These are phyloP conservation scores for Ustilago loliicola DNA, from an alignment of 1,284 basidiomycete species.

Conservation along the genomic window DNA sequence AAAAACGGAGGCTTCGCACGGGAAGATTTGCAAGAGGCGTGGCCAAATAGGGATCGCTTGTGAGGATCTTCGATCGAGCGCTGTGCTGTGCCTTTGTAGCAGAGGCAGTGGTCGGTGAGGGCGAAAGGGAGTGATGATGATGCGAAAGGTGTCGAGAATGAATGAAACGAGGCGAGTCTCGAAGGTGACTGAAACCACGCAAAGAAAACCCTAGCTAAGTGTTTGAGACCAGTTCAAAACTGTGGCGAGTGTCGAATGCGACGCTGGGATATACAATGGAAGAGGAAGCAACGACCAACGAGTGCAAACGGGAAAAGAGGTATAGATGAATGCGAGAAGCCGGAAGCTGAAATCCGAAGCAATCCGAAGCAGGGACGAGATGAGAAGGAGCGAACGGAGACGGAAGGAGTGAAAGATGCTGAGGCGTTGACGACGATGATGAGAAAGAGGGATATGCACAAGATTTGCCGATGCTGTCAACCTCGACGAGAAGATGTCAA, in stretches of 20 bases:
- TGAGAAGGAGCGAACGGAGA: not conserved
- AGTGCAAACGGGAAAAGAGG: not conserved
- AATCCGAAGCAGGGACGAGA: not conserved
- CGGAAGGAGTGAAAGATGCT: not conserved
- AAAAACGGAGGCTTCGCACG: too few species aligned
- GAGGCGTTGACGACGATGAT: slow-evolving; percentile 1
- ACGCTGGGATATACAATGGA: not conserved
- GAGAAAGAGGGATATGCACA: slow-evolving; percentile 14
- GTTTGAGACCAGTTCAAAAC: slow-evolving; percentile 20
- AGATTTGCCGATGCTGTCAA: slow-evolving; percentile 11
- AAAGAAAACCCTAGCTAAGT: not conserved
- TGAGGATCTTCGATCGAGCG: not conserved
- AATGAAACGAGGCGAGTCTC: not conserved
- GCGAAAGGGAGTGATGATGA: not conserved
- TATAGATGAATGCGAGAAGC: slow-evolving; percentile 28
- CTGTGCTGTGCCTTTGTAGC: not conserved
- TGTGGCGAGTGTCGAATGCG: not conserved
- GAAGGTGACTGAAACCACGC: slow-evolving; percentile 1
- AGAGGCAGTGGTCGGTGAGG: not conserved
- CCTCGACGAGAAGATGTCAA: slow-evolving; percentile 3
- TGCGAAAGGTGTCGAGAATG: not conserved
- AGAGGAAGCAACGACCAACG: slow-evolving; percentile 2
- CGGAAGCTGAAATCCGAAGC: slow-evolving; percentile 10
- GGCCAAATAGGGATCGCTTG: not conserved
- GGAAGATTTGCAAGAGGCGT: too few species aligned